phyloP scores from a whole-genome alignment of 225 moss, liverwort and hornwort genomes.

The Climacium dendroides region DNA sequence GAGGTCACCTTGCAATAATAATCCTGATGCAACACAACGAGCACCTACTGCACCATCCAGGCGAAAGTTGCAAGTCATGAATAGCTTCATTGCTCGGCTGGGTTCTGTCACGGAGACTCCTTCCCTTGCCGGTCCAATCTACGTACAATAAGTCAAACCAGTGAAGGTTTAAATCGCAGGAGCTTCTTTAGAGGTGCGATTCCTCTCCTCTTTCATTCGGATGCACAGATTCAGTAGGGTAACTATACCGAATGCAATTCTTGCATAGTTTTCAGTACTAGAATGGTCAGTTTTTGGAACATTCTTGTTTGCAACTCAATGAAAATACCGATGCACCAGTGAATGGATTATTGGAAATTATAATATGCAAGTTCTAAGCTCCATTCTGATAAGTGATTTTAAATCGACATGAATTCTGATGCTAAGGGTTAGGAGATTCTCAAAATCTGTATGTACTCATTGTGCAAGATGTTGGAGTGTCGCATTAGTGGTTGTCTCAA shows the following conservation, averaged over 20 bases:
- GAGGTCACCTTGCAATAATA: background rate
- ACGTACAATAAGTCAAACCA: background rate
- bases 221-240: background rate
- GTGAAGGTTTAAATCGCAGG: background rate
- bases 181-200: background rate
- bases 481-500: background rate
- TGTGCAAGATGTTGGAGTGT: background rate
- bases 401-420: background rate
- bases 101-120: conserved; percentile 1
- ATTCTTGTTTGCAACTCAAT: background rate
- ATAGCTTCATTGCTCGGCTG: conserved; percentile 26
- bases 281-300: background rate
- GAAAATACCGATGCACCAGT: background rate
- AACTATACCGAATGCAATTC: background rate
- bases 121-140: conserved; percentile 5
- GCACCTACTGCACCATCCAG: background rate
- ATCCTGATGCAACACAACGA: background rate
- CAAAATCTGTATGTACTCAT: background rate
- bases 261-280: background rate
- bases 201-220: background rate
- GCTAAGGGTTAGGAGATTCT: background rate
- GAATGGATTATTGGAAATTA: background rate
- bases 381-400: background rate
- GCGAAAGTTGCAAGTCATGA: conserved; percentile 12
- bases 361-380: background rate